Evolutionary conservation across 352 stramenopile genomes (phyloP).

Genomic region (Blastocystis sp.): DNA sequence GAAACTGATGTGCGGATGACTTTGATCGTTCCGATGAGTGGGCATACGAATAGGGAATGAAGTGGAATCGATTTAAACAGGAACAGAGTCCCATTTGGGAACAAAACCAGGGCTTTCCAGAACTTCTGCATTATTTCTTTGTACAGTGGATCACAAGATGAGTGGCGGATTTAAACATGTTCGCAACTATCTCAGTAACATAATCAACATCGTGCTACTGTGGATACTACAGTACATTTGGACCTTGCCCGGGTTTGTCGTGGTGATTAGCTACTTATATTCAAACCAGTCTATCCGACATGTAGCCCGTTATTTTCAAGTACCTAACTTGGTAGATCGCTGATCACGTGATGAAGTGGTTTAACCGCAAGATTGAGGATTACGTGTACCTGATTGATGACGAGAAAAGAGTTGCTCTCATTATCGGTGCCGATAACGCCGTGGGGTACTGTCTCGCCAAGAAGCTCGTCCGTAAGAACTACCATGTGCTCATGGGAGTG

Average conservation of each 20-base stretch:
- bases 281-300: slow-evolving; percentile 51
- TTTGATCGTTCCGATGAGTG: no score
- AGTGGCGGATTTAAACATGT: slow-evolving; percentile 65
- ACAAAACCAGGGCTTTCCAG: background rate
- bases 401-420: slow-evolving; percentile 45
- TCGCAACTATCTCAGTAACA: slow-evolving; percentile 65
- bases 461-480: slow-evolving; percentile 70
- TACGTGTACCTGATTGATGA: slow-evolving; percentile 58
- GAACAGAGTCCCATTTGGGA: background rate
- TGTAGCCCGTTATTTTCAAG: background rate
- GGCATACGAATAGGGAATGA: no score
- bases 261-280: slow-evolving; percentile 68
- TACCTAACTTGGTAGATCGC: slow-evolving; percentile 12
- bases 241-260: slow-evolving; percentile 62
- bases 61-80: no score
- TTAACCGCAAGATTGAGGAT: slow-evolving; percentile 66
- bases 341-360: slow-evolving; percentile 60
- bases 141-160: background rate
- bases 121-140: background rate
- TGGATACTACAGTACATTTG: slow-evolving; percentile 68
- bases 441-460: slow-evolving; percentile 59
- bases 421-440: slow-evolving; percentile 65
- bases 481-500: slow-evolving; percentile 67
- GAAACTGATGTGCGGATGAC: no score
- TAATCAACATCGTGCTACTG: slow-evolving; percentile 65